These are phyloP conservation scores for Gonium pectorale DNA, from an alignment of 139 green algal species.

Conservation along the genomic window DNA sequence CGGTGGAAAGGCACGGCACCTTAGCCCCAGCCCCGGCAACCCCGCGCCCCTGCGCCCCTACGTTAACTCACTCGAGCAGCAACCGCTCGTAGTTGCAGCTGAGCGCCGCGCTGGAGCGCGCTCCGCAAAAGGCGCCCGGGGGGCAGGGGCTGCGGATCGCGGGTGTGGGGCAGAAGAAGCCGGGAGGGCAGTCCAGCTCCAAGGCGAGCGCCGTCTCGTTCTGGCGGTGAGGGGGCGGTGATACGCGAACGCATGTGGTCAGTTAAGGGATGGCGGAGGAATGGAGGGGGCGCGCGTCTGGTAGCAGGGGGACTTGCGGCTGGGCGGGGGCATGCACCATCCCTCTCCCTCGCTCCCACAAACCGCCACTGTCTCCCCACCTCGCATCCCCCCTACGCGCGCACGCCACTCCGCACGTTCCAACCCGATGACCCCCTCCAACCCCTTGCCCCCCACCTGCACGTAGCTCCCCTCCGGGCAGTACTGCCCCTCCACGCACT, in stretches of 20 bases:
- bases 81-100: slow-evolving; percentile 53
- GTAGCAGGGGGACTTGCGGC: no score
- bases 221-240: background rate
- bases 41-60: background rate
- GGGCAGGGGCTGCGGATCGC: slow-evolving; percentile 25
- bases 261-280: no score
- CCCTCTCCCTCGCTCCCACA: no score
- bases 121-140: slow-evolving; percentile 53
- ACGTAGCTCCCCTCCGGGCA: slow-evolving; percentile 51
- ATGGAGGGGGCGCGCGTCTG: no score
- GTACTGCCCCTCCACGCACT: slow-evolving; percentile 53
- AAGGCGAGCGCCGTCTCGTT: background rate
- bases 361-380: no score
- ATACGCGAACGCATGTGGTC: no score
- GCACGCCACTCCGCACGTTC: no score
- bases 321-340: no score
- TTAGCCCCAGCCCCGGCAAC: background rate
- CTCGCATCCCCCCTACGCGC: no score
- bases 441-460: background rate
- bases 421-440: no score
- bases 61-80: slow-evolving; percentile 18
- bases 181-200: slow-evolving; percentile 50
- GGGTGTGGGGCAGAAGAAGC: slow-evolving; percentile 56
- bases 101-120: slow-evolving; percentile 12
- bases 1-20: background rate